These are phyloP conservation scores for Calamus simplicifolius DNA, from an alignment of 176 grass and related monocot genomes.

Conservation along the genomic window DNA sequence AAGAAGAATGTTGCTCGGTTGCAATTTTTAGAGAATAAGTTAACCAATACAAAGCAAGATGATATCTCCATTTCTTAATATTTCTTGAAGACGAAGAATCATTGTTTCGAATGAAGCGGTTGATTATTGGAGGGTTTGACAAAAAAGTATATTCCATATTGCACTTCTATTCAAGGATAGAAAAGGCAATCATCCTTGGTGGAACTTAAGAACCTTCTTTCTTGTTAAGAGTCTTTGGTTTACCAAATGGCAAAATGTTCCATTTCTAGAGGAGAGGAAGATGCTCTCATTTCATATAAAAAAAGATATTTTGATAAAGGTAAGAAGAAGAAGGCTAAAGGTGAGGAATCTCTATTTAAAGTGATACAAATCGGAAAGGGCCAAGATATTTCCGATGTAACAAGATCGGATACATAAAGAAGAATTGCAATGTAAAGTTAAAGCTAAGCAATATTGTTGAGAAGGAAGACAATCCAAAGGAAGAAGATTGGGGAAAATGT, in stretches of 20 bases:
- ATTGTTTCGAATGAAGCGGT: not conserved
- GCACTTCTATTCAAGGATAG: not conserved
- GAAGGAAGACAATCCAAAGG: no score
- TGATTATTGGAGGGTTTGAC: not conserved
- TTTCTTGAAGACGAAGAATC: slow-evolving; percentile 5
- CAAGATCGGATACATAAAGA: no score
- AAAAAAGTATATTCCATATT: not conserved
- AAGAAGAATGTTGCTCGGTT: not conserved
- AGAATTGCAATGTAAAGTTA: no score
- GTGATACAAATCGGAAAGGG: no score
- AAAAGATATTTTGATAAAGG: no score
- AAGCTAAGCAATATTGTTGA: no score
- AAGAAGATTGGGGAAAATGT: no score
- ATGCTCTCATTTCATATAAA: no score
- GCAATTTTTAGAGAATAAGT: slow-evolving; percentile 1
- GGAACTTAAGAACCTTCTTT: not conserved
- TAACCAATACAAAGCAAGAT: not conserved
- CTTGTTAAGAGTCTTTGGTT: not conserved
- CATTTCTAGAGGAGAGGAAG: no score
- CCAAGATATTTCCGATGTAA: no score
- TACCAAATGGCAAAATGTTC: not conserved
- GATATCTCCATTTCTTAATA: slow-evolving; percentile 8
- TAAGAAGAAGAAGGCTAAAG: no score
- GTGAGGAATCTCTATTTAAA: no score
- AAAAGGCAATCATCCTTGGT: slow-evolving; percentile 1